phyloP scores from a whole-genome alignment of 1,139 yeast genomes.

The Protomyces inouyei region DNA sequence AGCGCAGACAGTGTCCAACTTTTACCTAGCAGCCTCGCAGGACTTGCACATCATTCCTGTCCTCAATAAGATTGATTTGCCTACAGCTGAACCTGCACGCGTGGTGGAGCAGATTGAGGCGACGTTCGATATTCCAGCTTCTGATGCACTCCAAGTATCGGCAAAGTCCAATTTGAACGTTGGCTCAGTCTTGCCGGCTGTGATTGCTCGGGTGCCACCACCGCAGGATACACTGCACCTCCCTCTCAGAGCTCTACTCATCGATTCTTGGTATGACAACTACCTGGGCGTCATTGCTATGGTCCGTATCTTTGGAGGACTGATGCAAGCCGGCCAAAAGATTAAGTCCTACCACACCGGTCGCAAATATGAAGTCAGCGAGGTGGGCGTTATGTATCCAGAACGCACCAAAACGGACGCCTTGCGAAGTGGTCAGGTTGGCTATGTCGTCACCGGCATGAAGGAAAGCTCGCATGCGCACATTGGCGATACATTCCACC shows the following conservation, averaged over 20 bases:
- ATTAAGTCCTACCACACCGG: constrained; percentile 73
- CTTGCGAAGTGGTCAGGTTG: constrained; percentile 76
- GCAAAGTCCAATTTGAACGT: constrained; percentile 89
- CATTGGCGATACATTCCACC: constrained; percentile 86
- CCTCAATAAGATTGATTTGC: constrained; percentile 85
- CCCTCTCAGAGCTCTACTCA: constrained; percentile 73
- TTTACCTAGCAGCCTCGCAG: constrained; percentile 81
- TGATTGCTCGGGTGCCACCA: constrained; percentile 70
- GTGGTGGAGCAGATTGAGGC: constrained; percentile 78
- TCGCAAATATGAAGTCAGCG: constrained; percentile 76
- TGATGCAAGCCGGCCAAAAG: constrained; percentile 65
- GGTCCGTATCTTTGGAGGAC: constrained; percentile 80
- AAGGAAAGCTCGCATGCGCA: constrained; percentile 78
- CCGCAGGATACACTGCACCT: constrained; percentile 53
- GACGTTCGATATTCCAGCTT: constrained; percentile 71
- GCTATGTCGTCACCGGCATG: constrained; percentile 90
- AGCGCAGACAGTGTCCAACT: constrained; percentile 96
- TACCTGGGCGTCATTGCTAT: constrained; percentile 89
- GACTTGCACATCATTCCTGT: constrained; percentile 79
- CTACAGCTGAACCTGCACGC: constrained; percentile 74
- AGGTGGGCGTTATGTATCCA: constrained; percentile 94
- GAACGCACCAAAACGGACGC: constrained; percentile 59
- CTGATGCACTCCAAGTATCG: constrained; percentile 78
- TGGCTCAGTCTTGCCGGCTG: constrained; percentile 67
- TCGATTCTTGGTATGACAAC: constrained; percentile 95